Conservation (phyloP, 192 early-diverging fungal genomes). For the Hyaloraphidium curvatum region DNA sequence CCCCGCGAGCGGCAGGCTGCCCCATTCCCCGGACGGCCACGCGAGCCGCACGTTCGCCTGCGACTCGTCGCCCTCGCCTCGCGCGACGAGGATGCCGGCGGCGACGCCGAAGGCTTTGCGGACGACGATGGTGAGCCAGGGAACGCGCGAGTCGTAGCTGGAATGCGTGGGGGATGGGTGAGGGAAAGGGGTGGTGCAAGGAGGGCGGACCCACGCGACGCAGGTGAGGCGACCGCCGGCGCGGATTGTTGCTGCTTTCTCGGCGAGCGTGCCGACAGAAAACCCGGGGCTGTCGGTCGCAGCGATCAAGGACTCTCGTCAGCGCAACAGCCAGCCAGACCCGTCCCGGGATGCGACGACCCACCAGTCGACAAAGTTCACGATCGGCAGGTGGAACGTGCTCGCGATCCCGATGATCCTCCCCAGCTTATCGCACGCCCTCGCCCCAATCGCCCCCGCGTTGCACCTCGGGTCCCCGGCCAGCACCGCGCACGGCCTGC, state of each 20-base stretch:
- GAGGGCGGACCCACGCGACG: too few species aligned
- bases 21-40: background rate
- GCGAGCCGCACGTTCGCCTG: background rate
- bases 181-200: too few species aligned
- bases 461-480: background rate
- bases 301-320: too few species aligned
- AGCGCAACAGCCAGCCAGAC: too few species aligned
- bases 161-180: too few species aligned
- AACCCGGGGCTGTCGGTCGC: too few species aligned
- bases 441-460: background rate
- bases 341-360: too few species aligned
- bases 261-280: background rate
- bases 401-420: background rate
- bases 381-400: background rate
- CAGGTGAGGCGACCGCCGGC: background rate
- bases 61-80: background rate
- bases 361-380: background rate
- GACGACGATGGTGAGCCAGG: background rate
- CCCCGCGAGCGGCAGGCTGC: background rate
- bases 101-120: background rate
- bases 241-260: background rate
- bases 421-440: background rate
- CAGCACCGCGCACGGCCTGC: background rate
- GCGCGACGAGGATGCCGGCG: background rate
- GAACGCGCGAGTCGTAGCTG: background rate